Evolutionary conservation across 2,329 filamentous ascomycete species (phyloP).

Genomic region (Ophiostoma piceae): DNA sequence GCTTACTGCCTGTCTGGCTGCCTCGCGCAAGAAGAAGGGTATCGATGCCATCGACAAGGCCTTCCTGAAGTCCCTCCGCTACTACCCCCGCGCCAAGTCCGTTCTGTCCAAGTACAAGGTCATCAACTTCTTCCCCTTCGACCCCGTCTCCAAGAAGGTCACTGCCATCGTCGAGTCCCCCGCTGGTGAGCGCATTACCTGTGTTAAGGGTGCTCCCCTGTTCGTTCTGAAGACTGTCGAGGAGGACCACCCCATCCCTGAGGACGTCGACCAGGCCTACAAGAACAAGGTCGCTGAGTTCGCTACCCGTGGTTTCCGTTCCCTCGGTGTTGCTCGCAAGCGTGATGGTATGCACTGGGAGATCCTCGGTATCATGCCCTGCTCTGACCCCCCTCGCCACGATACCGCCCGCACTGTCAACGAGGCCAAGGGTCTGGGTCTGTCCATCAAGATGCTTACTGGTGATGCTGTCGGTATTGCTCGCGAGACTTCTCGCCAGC

Average conservation of each 20-base stretch:
- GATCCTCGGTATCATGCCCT: constrained; percentile 92
- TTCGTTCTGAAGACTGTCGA: constrained; percentile 84
- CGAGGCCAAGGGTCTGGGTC: constrained; percentile 79
- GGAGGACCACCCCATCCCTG: constrained; percentile 73
- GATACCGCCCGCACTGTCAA: constrained; percentile 87
- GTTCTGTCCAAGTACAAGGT: constrained; percentile 80
- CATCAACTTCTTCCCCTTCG: constrained; percentile 79
- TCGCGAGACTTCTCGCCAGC: constrained; percentile 83
- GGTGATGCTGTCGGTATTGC: constrained; percentile 92
- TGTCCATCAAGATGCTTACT: constrained; percentile 94
- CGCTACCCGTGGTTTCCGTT: constrained; percentile 87
- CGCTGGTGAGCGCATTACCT: constrained; percentile 76
- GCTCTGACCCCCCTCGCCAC: constrained; percentile 84
- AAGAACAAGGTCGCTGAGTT: constrained; percentile 92
- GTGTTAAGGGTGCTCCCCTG: constrained; percentile 85
- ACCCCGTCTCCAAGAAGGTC: constrained; percentile 91
- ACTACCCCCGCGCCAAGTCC: constrained; percentile 75
- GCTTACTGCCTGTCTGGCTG: constrained; percentile 84
- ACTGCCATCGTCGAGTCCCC: constrained; percentile 77
- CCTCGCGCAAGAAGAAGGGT: constrained; percentile 91
- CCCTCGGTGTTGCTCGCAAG: constrained; percentile 88
- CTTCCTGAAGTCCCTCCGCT: constrained; percentile 79
- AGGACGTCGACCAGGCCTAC: constrained; percentile 74
- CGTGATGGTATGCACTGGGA: constrained; percentile 77
- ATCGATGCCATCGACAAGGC: constrained; percentile 94